Evolutionary conservation across 257 asterid species (phyloP).

Genomic region (Lavandula angustifolia): DNA sequence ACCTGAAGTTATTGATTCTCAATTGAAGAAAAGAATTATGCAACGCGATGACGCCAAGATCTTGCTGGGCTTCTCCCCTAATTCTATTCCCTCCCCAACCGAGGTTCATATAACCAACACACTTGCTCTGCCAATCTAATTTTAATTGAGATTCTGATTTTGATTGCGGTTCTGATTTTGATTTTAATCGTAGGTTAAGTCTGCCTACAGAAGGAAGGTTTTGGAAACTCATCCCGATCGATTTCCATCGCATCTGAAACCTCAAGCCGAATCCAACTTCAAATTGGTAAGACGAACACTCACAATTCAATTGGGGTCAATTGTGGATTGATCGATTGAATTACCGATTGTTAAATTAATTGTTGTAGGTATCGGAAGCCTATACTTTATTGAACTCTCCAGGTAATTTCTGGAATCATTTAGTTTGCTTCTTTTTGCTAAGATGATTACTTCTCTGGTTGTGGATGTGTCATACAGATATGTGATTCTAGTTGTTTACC

Average conservation of each 20-base stretch:
- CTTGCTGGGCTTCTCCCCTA: conserved; percentile 43
- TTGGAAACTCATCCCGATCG: conserved; percentile 86
- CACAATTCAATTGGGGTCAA: too few relatives aligned
- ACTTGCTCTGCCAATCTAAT: not conserved
- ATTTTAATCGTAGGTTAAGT: conserved; percentile 48
- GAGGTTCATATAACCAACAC: conserved; percentile 26
- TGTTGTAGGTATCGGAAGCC: conserved; percentile 70
- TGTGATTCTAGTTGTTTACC: too few relatives aligned
- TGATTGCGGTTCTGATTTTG: not conserved
- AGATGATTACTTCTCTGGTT: too few relatives aligned
- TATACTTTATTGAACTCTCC: conserved; percentile 46
- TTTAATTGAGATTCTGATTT: not conserved
- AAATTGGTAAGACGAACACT: conserved; percentile 45
- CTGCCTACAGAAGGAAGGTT: conserved; percentile 64
- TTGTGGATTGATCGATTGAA: not conserved
- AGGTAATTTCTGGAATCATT: conserved; percentile 34
- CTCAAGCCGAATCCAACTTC: conserved; percentile 58
- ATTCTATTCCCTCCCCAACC: conserved; percentile 35
- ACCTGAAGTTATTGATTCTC: too few relatives aligned
- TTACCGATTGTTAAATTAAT: not conserved
- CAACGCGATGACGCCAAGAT: conserved; percentile 37
- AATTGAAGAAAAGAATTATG: too few relatives aligned
- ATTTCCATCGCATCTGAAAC: conserved; percentile 53
- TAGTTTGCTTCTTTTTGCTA: too few relatives aligned
- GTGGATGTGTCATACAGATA: too few relatives aligned